A percentile compares a stretch with the other conserved stretches of the same genome.
Evolutionary conservation across 169 alveolate species (phyloP).

Genomic region (Eimeria sp.): DNA sequence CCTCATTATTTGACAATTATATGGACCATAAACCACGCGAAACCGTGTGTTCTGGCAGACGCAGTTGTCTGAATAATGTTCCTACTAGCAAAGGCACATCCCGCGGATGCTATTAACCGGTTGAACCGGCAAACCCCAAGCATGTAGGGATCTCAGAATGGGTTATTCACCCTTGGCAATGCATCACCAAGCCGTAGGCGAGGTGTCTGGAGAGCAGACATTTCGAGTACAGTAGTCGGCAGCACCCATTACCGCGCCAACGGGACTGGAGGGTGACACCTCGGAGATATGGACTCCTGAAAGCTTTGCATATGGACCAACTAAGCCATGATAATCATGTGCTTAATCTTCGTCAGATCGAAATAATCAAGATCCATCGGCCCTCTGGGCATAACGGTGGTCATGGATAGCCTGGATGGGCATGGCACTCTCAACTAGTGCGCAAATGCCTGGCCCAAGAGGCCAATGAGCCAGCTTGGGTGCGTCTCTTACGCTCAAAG

Average conservation of each 20-base stretch:
- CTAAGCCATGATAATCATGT: constrained; percentile 17
- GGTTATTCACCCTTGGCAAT: neutral
- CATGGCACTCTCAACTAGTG: constrained; percentile 68
- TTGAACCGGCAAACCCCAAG: constrained; percentile 21
- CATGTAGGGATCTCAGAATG: constrained; percentile 36
- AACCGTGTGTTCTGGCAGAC: neutral
- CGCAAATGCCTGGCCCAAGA: constrained; percentile 57
- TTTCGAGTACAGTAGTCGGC: constrained; percentile 66
- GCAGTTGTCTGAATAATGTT: neutral
- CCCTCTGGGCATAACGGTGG: constrained; percentile 22
- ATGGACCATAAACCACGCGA: neutral
- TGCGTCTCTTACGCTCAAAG: constrained; percentile 42
- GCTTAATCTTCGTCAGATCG: neutral
- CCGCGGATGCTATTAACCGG: constrained; percentile 27
- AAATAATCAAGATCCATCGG: constrained; percentile 13
- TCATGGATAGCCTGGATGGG: constrained; percentile 52
- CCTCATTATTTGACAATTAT: neutral
- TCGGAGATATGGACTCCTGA: neutral
- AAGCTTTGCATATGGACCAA: constrained; percentile 13
- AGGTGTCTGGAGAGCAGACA: neutral
- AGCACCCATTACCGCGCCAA: constrained; percentile 35
- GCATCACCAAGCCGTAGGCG: neutral
- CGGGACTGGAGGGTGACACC: constrained; percentile 45
- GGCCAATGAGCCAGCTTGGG: constrained; percentile 56
- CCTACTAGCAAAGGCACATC: constrained; percentile 53